Evolutionary conservation across 202 grass and related monocot species (phyloP).

Genomic region (Digitaria exilis): DNA sequence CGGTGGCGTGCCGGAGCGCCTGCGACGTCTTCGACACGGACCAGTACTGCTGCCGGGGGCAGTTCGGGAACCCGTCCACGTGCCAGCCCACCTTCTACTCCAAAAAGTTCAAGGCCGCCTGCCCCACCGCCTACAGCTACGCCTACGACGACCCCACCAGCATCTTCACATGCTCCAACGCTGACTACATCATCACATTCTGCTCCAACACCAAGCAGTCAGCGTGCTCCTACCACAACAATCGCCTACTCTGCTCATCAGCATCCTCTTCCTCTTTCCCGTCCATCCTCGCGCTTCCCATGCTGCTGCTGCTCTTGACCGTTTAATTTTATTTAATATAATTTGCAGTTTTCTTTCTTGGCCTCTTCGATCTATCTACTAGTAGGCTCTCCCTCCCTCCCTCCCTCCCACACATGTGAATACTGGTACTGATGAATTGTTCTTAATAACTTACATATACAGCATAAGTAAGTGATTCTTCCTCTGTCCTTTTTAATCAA

Average conservation of each 20-base stretch:
- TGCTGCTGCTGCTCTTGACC: too few species aligned
- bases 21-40: slow-evolving; percentile 91
- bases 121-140: slow-evolving; percentile 84
- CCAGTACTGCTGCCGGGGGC: slow-evolving; percentile 75
- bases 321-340: too few species aligned
- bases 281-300: too few species aligned
- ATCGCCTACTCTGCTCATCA: slow-evolving; percentile 59
- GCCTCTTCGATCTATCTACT: too few species aligned
- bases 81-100: slow-evolving; percentile 85
- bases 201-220: slow-evolving; percentile 64
- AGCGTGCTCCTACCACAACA: slow-evolving; percentile 68
- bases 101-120: slow-evolving; percentile 72
- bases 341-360: too few species aligned
- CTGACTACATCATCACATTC: slow-evolving; percentile 73
- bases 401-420: too few species aligned
- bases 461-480: too few species aligned
- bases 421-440: too few species aligned
- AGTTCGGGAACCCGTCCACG: slow-evolving; percentile 49
- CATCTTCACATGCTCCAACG: slow-evolving; percentile 66
- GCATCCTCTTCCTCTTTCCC: not conserved
- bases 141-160: slow-evolving; percentile 85
- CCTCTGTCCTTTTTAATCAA: too few species aligned
- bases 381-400: too few species aligned
- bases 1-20: slow-evolving; percentile 84
- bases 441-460: too few species aligned